Percentiles rank a stretch among this genome's conserved stretches.
Conservation (phyloP, 2,329 filamentous ascomycete species). For the Aulographum hederae region DNA sequence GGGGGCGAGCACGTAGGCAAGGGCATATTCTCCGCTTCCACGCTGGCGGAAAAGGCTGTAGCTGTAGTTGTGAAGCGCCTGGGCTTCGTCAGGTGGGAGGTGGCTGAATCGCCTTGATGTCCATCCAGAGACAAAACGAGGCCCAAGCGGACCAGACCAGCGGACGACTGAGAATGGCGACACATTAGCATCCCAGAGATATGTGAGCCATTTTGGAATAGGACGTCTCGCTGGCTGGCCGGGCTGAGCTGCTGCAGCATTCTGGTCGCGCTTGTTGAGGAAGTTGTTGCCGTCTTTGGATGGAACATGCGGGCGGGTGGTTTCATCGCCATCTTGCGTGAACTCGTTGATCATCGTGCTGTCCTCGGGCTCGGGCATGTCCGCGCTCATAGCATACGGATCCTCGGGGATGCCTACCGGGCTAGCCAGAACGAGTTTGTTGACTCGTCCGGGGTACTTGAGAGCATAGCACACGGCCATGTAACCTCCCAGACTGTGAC, state of each 20-base stretch:
- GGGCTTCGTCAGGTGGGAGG: conserved; percentile 59
- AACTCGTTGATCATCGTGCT: conserved; percentile 65
- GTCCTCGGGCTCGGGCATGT: conserved; percentile 57
- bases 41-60: conserved; percentile 88
- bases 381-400: conserved; percentile 67
- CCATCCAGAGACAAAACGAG: conserved; percentile 86
- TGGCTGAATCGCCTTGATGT: conserved; percentile 84
- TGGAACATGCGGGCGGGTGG: conserved; percentile 10
- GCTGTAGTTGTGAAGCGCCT: conserved; percentile 78
- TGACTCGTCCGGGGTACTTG: conserved; percentile 85
- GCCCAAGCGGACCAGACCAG: conserved; percentile 74
- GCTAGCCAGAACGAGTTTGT: conserved; percentile 89
- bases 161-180: conserved; percentile 87
- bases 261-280: conserved; percentile 13
- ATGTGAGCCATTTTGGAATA: conserved; percentile 71
- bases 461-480: conserved; percentile 87
- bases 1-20: conserved; percentile 82
- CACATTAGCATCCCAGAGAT: conserved; percentile 93
- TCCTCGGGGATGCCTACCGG: conserved; percentile 92
- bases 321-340: conserved; percentile 48
- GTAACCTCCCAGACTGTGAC: conserved; percentile 88
- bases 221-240: conserved; percentile 35
- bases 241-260: conserved; percentile 8
- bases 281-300: conserved; percentile 33
- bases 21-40: conserved; percentile 83